Percentiles rank a stretch among this genome's conserved stretches.
These are phyloP conservation scores for Salix dunnii DNA, from an alignment of 345 rosid species.

Conservation along the genomic window DNA sequence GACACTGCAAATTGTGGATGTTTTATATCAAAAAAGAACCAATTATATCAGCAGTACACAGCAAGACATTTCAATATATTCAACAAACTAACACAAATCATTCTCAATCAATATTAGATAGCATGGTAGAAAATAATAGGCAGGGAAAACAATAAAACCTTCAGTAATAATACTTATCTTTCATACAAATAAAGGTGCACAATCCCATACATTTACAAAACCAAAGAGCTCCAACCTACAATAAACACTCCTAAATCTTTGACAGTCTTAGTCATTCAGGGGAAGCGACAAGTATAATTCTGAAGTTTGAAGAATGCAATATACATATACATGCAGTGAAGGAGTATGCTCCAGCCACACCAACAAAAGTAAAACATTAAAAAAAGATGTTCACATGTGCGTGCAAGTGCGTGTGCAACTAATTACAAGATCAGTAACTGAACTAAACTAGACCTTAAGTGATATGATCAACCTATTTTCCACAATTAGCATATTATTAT, in stretches of 20 bases:
- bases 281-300: not conserved
- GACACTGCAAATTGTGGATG: conserved; percentile 49
- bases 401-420: too few relatives aligned
- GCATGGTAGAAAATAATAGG: not conserved
- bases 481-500: not conserved
- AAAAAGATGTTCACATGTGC: too few relatives aligned
- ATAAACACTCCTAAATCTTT: not conserved
- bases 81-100: not conserved
- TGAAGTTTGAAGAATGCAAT: not conserved
- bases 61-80: not conserved
- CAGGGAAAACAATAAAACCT: not conserved
- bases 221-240: not conserved
- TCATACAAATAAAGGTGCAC: not conserved
- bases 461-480: not conserved
- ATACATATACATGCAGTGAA: too few relatives aligned
- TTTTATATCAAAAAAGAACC: conserved; percentile 5
- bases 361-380: too few relatives aligned
- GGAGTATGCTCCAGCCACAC: too few relatives aligned
- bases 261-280: not conserved
- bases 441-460: not conserved
- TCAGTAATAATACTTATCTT: not conserved
- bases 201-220: not conserved
- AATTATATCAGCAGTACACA: not conserved
- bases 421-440: not conserved
- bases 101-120: not conserved